Evolutionary conservation across 2,329 filamentous ascomycete species (phyloP), one percentile per base, ranked within the genome.

Genomic region (Corinectria fuckeliana): DNA sequence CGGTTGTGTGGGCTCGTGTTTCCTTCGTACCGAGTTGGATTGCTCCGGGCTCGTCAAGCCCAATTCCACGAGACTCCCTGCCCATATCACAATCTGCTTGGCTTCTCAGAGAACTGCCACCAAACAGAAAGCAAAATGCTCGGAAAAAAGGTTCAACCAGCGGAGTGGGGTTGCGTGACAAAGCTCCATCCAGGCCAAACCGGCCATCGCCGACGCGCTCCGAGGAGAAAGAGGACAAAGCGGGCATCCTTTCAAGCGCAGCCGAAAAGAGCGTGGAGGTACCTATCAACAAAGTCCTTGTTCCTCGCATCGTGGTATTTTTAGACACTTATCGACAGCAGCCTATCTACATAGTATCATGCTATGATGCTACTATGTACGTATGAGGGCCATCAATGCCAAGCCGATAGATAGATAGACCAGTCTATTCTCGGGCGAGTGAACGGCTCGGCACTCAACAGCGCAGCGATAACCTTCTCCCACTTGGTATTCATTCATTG

Each of bases 201-300:
- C 56, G 56, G 56, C 42, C 56, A 58, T 58, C 49, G 56, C 56
- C 56, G 56, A 53, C 44, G 48, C 47, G 26, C 51, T 32, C 42
- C 34, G n/a, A 55, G 52, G 32, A 28, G 13, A 14, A 14, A 28
- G 47, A 57, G 53, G 53, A 50, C 53, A 47, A 56, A 57, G 54
- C 54, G 54, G 54, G 54, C 47, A 38, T 44, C n/a, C 39, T n/a
- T n/a, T 34, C 32, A 48, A 44, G 30, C 25, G 28, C 16, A 51
- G 41, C 48, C 54, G 32, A 57, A n/a, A 45, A 45, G n/a, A 44
- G 39, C 48, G 48, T 41, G 18, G 30, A 5, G 7, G 14, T 28
- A 9, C 14, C 30, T n/a, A 7, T 16, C 25, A 23, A 23, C 53
- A 28, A 50, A 14, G 10, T 36, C 45, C 36, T 25, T 16, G 20